Base-by-base conservation (phyloP, 352 stramenopile genomes). In the Pythium aquatile region DNA sequence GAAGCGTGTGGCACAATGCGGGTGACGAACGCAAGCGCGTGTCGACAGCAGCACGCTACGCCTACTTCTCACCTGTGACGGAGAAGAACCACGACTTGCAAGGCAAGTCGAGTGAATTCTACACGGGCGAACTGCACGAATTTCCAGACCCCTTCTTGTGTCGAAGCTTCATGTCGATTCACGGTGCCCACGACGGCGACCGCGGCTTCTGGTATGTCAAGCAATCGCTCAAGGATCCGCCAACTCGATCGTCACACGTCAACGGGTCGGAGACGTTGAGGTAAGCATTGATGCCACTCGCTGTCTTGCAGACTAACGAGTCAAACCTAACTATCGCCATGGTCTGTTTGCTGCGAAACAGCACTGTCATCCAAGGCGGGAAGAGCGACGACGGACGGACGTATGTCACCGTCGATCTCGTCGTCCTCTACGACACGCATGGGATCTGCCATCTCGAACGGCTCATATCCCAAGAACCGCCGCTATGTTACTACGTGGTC, bases 111-210 rank as follows among this genome's bases (percentile, higher is more conserved):
- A 46, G 42, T 24, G 58, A 52, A 26, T 70, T 72, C 33, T 66
- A 54, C 39, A 58, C 58, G 16, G 28, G 61, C 26, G 65, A 72
- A 44, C 26, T 61, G 9, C 65, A 67, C 42, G 58, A 66, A 13
- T 64, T 54, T 33, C 59, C 65, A 2, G 11, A 46, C n/a, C 65
- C 65, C 30, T 72, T 72, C 32, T 54, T 55, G n/a, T 58, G 47
- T 14, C 58, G 58, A 17, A 39, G 52, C 2, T 60, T 72, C 26
- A 53, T 29, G 20, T 67, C 65, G 26, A 61, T 72, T 39, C 53
- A 72, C 39, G 59, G 58, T 35, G 35, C 58, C 26, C 10, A 63
- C 20, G 48, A 59, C 26, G 30, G 60, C n/a, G 40, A 32, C 0
- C 16, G 14, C 5, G n/a, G 56, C 8, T 66, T 46, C 42, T 46